A percentile compares a stretch with the other conserved stretches of the same genome.
These are phyloP conservation scores for Deakozyma indianensis DNA, from an alignment of 805 yeast species.

Conservation along the genomic window DNA sequence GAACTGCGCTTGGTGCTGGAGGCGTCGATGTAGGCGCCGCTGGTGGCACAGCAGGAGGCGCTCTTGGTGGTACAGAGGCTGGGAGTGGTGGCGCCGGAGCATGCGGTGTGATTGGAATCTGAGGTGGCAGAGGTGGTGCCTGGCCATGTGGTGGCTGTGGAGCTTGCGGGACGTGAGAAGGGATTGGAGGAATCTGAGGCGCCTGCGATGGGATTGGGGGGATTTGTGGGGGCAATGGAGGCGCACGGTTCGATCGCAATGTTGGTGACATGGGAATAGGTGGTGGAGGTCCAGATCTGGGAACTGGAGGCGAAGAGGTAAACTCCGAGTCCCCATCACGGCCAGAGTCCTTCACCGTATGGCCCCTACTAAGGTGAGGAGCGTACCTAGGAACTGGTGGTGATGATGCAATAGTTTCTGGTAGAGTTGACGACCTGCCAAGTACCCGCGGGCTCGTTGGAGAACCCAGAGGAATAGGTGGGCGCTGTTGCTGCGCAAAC, in stretches of 20 bases:
- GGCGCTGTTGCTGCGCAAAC: not conserved
- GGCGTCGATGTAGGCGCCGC: slow-evolving; percentile 9
- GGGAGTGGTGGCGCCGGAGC: slow-evolving; percentile 7
- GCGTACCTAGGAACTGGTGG: not conserved
- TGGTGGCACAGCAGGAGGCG: slow-evolving; percentile 10
- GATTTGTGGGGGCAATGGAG: slow-evolving; percentile 4
- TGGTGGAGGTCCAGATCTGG: slow-evolving; percentile 5
- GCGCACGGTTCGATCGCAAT: not conserved
- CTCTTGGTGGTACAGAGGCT: slow-evolving; percentile 8
- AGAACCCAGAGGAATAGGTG: not conserved
- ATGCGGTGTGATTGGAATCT: slow-evolving; percentile 5
- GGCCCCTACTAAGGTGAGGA: not conserved
- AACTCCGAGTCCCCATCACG: not conserved
- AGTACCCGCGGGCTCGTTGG: not conserved
- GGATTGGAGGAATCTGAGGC: slow-evolving; percentile 4
- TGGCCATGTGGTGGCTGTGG: slow-evolving; percentile 8
- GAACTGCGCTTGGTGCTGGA: slow-evolving; percentile 3
- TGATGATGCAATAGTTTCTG: not conserved
- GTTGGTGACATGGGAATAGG: slow-evolving; percentile 4
- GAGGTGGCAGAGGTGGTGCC: slow-evolving; percentile 5
- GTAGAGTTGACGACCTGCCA: not conserved
- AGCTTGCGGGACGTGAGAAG: slow-evolving; percentile 3
- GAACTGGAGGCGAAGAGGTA: slow-evolving; percentile 4
- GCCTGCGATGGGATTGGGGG: slow-evolving; percentile 6
- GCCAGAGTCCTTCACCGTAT: not conserved